Conservation (phyloP, 441 rosid species). For the Erysimum cheiri region DNA sequence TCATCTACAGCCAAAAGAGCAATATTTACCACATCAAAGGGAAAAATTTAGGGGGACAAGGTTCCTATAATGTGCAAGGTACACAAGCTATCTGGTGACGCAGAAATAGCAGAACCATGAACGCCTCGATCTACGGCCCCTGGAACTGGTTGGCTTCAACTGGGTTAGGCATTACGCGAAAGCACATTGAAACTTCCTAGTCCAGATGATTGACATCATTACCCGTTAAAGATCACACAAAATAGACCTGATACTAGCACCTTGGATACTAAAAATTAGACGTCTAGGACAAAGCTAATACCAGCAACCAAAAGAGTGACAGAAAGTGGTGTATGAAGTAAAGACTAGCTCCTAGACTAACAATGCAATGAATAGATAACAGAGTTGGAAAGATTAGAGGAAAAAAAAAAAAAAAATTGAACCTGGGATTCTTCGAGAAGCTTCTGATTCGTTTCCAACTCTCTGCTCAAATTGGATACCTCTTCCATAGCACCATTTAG, state of each 20-base stretch:
- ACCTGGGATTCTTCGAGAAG: constrained; percentile 99
- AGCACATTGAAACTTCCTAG: constrained; percentile 1
- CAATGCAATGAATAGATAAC: constrained; percentile 10
- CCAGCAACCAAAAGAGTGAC: constrained; percentile 23
- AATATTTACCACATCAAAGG: constrained; percentile 14
- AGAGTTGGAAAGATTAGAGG: constrained; percentile 9
- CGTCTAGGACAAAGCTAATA: constrained; percentile 9
- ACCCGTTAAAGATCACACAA: constrained; percentile 16
- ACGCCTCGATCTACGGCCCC: constrained; percentile 1
- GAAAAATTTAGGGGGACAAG: not conserved
- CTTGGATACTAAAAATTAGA: constrained; percentile 2
- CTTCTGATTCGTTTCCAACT: constrained; percentile 77
- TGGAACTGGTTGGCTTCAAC: constrained; percentile 17
- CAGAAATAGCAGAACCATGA: constrained; percentile 24
- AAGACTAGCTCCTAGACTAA: constrained; percentile 20
- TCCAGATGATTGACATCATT: constrained; percentile 5
- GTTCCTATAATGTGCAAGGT: constrained; percentile 8
- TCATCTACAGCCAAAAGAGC: constrained; percentile 71
- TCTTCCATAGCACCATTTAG: constrained; percentile 77
- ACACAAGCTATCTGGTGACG: constrained; percentile 24
- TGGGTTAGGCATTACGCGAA: constrained; percentile 11
- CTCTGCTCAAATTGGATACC: constrained; percentile 66
- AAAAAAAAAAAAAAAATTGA: constrained; percentile 14
- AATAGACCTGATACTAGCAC: constrained; percentile 4
- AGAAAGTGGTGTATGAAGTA: constrained; percentile 12